Base-by-base conservation (phyloP, 805 yeast species). In the Ogataea methylovora region DNA sequence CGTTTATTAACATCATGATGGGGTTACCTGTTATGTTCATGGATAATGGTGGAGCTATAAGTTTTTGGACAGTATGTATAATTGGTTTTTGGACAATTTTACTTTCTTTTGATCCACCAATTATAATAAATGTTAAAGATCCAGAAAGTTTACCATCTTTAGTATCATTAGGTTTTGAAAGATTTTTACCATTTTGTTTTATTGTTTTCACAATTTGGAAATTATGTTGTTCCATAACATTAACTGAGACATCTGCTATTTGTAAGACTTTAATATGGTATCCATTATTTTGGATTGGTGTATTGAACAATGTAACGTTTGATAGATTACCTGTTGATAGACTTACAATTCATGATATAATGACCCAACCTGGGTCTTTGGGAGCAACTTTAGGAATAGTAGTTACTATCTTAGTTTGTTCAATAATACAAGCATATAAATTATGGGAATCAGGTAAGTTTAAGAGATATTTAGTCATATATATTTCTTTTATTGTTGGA, bases 271-370 rank as follows among this genome's bases (percentile, higher is more conserved):
- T 75, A 0, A 52, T 74, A 20, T 88, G 95, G 92, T 83, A 82
- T 42, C 82, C 88, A 0, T 63, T 80, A 3, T 82, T 82, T 50
- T 85, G 94, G 94, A 47, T 84, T 3, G 95, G 96, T 2, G 67
- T 84, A 23, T 66, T 87, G 48, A 87, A 88, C 54, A 88, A 86
- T 56, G 69, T 84, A 46, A 85, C 95, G 0, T 86, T 90, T 59
- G 97, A 87, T 51, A 63, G 88, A 40, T 58, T 90, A 9, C 95
- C 97, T 0, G 79, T 88, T 9, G 97, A 90, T 52, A 65, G 98
- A 36, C 63, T 90, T 28, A 84, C 90, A 1, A 46, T 75, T 3
- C 59, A 63, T 9, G 97, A 90, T 52, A 60, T 90, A 20, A 73
- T 68, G 42, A 70, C 71, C 19, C 88, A 81, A 57, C 79, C 90